These are phyloP conservation scores for Penicillium sumatraense DNA, from an alignment of 2,329 filamentous ascomycete genomes.

Conservation along the genomic window DNA sequence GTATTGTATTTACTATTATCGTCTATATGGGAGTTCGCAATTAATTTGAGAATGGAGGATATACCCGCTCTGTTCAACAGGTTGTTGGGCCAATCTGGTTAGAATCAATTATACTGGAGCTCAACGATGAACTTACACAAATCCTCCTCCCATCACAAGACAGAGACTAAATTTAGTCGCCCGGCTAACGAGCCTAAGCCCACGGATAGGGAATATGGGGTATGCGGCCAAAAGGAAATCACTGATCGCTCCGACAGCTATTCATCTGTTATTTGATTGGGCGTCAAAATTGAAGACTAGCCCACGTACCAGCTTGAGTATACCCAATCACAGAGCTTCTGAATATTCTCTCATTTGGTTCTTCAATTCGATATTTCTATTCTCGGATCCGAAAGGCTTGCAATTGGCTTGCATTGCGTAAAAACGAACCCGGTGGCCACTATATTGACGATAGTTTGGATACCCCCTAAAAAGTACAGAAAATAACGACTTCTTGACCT, in stretches of 20 bases:
- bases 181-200: conserved; percentile 20
- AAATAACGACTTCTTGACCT: conserved; percentile 14
- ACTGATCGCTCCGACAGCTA: conserved; percentile 14
- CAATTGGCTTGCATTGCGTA: conserved; percentile 17
- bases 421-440: conserved; percentile 20
- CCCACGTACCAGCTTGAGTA: conserved; percentile 21
- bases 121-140: conserved; percentile 13
- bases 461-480: conserved; percentile 16
- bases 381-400: conserved; percentile 18
- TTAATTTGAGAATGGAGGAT: conserved; percentile 23
- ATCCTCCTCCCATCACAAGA: conserved; percentile 23
- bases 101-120: no score
- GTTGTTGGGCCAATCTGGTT: neutral
- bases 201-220: conserved; percentile 22
- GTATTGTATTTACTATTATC: no score
- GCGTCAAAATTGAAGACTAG: neutral
- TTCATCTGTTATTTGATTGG: neutral
- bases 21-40: conserved; percentile 21
- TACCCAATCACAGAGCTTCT: conserved; percentile 20
- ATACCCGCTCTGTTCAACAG: conserved; percentile 16
- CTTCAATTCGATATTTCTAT: no score
- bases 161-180: conserved; percentile 22
- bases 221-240: conserved; percentile 25
- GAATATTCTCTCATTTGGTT: no score
- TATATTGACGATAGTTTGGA: conserved; percentile 20